Percentiles rank a stretch among this genome's conserved stretches.
phyloP scores from a whole-genome alignment of 2,329 filamentous ascomycete genomes.

The Dothistroma septosporum region DNA sequence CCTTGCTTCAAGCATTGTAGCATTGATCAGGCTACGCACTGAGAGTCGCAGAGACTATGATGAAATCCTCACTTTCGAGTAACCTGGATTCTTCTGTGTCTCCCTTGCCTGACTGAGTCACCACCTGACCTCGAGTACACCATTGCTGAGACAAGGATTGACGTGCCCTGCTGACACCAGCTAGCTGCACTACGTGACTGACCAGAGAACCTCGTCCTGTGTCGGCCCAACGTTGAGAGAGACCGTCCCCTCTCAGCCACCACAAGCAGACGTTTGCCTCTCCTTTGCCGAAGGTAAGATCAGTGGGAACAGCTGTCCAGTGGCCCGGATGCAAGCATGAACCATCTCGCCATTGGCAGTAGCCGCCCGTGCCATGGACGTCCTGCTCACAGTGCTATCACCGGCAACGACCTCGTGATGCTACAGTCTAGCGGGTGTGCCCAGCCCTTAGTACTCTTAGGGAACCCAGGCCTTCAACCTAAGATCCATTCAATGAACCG shows the following conservation, averaged over 20 bases:
- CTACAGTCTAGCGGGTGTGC: too few relatives aligned
- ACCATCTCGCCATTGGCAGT: too few relatives aligned
- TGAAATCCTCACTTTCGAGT: neutral
- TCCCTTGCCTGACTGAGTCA: neutral
- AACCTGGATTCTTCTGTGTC: neutral
- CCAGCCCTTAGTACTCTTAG: too few relatives aligned
- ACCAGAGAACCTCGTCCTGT: conserved; percentile 7
- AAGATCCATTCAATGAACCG: too few relatives aligned
- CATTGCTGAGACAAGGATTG: conserved; percentile 12
- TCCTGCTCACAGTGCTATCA: too few relatives aligned
- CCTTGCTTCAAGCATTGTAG: neutral
- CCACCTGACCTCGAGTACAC: neutral
- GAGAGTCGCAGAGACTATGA: neutral
- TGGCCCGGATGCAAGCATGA: too few relatives aligned
- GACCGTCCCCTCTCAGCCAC: neutral
- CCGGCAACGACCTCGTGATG: too few relatives aligned
- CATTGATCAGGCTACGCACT: neutral
- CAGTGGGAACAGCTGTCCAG: too few relatives aligned
- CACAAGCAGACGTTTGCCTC: too few relatives aligned
- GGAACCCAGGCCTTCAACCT: too few relatives aligned
- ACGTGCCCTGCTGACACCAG: conserved; percentile 14
- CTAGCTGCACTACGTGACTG: conserved; percentile 8
- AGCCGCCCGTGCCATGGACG: too few relatives aligned
- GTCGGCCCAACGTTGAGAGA: neutral
- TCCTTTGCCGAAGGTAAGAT: too few relatives aligned